A percentile compares a stretch with the other conserved stretches of the same genome.
Conservation (phyloP, 2,329 filamentous ascomycete species). For the Diatrype stigma region DNA sequence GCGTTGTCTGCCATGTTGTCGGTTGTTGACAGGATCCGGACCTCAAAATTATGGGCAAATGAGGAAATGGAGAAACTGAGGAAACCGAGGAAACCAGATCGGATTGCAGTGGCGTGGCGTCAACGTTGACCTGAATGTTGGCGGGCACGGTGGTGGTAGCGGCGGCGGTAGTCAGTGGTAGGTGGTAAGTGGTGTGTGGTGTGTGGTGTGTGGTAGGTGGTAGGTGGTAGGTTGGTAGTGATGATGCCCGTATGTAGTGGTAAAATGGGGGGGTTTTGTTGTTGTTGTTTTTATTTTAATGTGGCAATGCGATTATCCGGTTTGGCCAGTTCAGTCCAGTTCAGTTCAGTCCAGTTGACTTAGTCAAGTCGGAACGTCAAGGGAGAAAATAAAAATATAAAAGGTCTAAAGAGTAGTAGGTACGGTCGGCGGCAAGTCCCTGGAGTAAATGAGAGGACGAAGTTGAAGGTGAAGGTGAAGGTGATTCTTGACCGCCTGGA, state of each 20-base stretch:
- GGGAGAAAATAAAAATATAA: not conserved
- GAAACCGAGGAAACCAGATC: no score
- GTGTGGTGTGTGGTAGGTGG: not conserved
- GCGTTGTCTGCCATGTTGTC: slow-evolving; percentile 60
- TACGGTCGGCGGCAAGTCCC: not conserved
- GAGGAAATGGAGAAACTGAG: slow-evolving; percentile 12
- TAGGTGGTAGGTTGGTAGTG: not conserved
- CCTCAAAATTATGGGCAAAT: slow-evolving; percentile 6
- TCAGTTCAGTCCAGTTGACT: not conserved
- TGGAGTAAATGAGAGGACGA: slow-evolving; percentile 1
- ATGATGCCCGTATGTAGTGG: not conserved
- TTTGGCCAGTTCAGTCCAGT: not conserved
- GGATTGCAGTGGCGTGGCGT: no score
- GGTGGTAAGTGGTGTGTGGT: no score
- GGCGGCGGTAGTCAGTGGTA: not conserved
- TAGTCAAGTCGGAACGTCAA: not conserved
- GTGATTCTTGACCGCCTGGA: not conserved
- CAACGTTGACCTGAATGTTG: no score
- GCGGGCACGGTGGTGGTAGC: not conserved
- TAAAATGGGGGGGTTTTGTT: not conserved
- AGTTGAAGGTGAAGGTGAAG: not conserved
- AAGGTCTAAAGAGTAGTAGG: not conserved
- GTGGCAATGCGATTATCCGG: not conserved
- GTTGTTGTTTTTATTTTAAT: slow-evolving; percentile 1
- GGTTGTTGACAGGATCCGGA: slow-evolving; percentile 14